phyloP scores from a whole-genome alignment of 108 stramenopile species.

The Pseudonitzschia multiseries region DNA sequence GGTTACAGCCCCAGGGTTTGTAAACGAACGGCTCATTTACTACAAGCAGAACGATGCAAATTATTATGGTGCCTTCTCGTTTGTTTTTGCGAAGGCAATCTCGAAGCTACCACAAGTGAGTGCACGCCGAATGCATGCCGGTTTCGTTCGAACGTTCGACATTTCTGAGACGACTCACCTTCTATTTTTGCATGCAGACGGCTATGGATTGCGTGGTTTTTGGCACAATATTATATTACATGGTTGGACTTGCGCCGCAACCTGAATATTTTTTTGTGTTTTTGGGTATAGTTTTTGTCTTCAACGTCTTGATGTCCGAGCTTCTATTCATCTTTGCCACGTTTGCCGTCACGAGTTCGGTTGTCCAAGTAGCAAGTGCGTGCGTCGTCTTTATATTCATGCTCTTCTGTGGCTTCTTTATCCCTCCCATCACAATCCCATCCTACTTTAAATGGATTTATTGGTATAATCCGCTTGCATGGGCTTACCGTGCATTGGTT shows the following conservation, averaged over 20 bases:
- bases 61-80: slow-evolving; percentile 75
- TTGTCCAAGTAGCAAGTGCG: slow-evolving; percentile 44
- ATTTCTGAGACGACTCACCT: background rate
- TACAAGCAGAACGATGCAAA: slow-evolving; percentile 87
- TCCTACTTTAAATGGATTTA: slow-evolving; percentile 61
- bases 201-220: slow-evolving; percentile 62
- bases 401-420: slow-evolving; percentile 70
- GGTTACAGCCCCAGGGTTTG: slow-evolving; percentile 67
- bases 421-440: slow-evolving; percentile 58
- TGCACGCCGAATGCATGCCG: background rate
- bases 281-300: slow-evolving; percentile 39
- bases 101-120: slow-evolving; percentile 57
- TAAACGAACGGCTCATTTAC: slow-evolving; percentile 70
- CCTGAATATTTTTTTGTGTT: slow-evolving; percentile 44
- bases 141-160: background rate
- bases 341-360: slow-evolving; percentile 34
- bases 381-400: slow-evolving; percentile 56
- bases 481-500: slow-evolving; percentile 61
- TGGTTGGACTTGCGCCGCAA: slow-evolving; percentile 54
- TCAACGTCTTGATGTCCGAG: slow-evolving; percentile 53
- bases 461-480: slow-evolving; percentile 68
- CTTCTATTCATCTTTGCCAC: slow-evolving; percentile 49
- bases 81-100: slow-evolving; percentile 57
- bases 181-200: slow-evolving; percentile 21
- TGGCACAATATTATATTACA: slow-evolving; percentile 68